Conservation (phyloP, 768 basidiomycete genomes). For the Pleurotus citrinopileatus region DNA sequence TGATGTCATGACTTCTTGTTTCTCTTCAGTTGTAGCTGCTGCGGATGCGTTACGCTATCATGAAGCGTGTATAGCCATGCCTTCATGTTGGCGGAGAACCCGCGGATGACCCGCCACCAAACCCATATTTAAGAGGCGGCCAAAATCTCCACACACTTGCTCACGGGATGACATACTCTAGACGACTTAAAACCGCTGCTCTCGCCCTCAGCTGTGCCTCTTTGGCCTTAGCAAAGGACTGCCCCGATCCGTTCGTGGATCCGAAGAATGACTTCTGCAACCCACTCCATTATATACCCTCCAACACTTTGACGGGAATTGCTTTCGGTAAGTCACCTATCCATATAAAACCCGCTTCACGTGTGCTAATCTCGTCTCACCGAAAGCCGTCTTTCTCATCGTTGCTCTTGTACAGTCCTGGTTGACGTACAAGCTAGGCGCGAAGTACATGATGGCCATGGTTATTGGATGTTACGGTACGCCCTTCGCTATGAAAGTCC, state of each 20-base stretch:
- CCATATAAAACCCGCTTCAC: background rate
- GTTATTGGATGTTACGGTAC: slow-evolving; percentile 39
- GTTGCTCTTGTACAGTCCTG: slow-evolving; percentile 31
- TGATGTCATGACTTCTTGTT: too few species aligned
- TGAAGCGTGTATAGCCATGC: background rate
- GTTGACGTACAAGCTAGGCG: slow-evolving; percentile 26
- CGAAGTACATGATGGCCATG: slow-evolving; percentile 40
- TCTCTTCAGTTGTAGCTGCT: background rate
- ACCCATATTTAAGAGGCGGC: background rate
- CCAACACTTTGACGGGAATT: slow-evolving; percentile 34
- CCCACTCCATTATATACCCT: slow-evolving; percentile 39
- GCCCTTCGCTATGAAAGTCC: slow-evolving; percentile 16
- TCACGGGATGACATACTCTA: background rate
- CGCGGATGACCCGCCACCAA: background rate
- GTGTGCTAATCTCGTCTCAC: background rate
- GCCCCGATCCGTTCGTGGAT: slow-evolving; percentile 26
- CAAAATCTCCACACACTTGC: background rate
- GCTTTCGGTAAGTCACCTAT: slow-evolving; percentile 28
- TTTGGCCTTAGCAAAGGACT: background rate
- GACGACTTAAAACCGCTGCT: background rate
- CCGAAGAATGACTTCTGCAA: slow-evolving; percentile 38
- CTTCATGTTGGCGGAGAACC: background rate
- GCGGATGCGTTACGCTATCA: background rate
- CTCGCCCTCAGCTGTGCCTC: background rate
- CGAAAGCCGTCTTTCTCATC: slow-evolving; percentile 16